A percentile compares a stretch with the other conserved stretches of the same genome.
phyloP scores from a whole-genome alignment of 257 asterid genomes.

The Salvia splendens region DNA sequence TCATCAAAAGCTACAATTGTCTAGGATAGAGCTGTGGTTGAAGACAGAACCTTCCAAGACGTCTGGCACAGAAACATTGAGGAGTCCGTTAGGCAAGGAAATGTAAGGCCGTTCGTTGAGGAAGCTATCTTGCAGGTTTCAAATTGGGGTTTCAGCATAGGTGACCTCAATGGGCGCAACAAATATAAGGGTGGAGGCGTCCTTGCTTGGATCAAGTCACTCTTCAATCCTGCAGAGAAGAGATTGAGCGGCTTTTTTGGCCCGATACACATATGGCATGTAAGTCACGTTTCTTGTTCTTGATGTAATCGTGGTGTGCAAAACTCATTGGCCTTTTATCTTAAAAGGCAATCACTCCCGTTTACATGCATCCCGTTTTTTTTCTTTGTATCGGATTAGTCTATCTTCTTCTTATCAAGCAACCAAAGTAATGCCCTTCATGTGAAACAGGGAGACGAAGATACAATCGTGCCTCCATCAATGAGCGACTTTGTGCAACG shows the following conservation, averaged over 20 bases:
- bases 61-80: constrained; percentile 89
- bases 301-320: background rate
- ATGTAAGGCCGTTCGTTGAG: constrained; percentile 73
- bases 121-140: constrained; percentile 87
- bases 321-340: background rate
- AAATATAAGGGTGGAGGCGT: constrained; percentile 58
- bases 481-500: constrained; percentile 80
- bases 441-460: constrained; percentile 73
- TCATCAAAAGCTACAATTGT: constrained; percentile 34
- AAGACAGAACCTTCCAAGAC: constrained; percentile 52
- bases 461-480: constrained; percentile 78
- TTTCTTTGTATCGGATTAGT: too few relatives aligned
- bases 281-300: constrained; percentile 33
- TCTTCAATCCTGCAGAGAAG: constrained; percentile 58
- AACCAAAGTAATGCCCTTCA: background rate
- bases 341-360: background rate
- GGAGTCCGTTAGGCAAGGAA: constrained; percentile 82
- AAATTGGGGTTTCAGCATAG: constrained; percentile 85
- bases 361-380: too few relatives aligned
- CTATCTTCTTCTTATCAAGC: too few relatives aligned
- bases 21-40: constrained; percentile 76
- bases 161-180: constrained; percentile 62
- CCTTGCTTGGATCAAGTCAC: constrained; percentile 66
- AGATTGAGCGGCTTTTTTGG: constrained; percentile 71
- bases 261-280: constrained; percentile 96